phyloP scores from a whole-genome alignment of 2,329 filamentous ascomycete genomes.

The Monosporascus sp. region DNA sequence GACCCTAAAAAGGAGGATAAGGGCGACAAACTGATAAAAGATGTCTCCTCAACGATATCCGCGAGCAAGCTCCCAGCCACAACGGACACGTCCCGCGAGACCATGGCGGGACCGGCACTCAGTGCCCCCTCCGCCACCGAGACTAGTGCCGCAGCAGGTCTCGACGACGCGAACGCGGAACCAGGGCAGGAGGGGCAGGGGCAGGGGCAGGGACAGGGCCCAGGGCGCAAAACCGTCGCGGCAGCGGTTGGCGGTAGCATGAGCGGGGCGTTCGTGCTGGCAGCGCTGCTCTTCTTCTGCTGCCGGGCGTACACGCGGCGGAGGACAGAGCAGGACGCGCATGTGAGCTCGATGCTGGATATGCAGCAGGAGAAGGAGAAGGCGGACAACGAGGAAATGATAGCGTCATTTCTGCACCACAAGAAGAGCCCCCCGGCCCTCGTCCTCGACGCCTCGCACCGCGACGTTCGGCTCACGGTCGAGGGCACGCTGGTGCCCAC shows the following conservation, averaged over 20 bases:
- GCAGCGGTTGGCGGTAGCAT: slow-evolving; percentile 20
- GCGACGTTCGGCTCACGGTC: slow-evolving; percentile 6
- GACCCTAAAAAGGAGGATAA: not conserved
- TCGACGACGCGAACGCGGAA: not conserved
- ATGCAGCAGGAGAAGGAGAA: not conserved
- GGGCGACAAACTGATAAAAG: not conserved
- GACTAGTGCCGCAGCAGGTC: not conserved
- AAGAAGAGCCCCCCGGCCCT: not conserved
- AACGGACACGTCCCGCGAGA: not conserved
- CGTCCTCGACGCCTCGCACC: slow-evolving; percentile 1
- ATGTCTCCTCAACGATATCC: not conserved
- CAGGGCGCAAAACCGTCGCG: slow-evolving; percentile 9
- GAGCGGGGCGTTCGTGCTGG: slow-evolving; percentile 18
- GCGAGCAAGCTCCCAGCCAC: not conserved
- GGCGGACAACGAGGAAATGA: not conserved
- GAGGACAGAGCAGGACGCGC: slow-evolving; percentile 10
- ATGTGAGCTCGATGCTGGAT: slow-evolving; percentile 8
- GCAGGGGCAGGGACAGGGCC: not conserved
- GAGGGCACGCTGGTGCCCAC: slow-evolving; percentile 13
- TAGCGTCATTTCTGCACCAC: not conserved
- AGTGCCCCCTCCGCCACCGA: too few species aligned
- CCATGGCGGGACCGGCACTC: not conserved
- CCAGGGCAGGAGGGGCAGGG: not conserved
- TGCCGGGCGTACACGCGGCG: slow-evolving; percentile 17
- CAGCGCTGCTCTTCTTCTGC: slow-evolving; percentile 15